Base-by-base conservation (phyloP, 768 basidiomycete species). In the Nidula microcarpa region DNA sequence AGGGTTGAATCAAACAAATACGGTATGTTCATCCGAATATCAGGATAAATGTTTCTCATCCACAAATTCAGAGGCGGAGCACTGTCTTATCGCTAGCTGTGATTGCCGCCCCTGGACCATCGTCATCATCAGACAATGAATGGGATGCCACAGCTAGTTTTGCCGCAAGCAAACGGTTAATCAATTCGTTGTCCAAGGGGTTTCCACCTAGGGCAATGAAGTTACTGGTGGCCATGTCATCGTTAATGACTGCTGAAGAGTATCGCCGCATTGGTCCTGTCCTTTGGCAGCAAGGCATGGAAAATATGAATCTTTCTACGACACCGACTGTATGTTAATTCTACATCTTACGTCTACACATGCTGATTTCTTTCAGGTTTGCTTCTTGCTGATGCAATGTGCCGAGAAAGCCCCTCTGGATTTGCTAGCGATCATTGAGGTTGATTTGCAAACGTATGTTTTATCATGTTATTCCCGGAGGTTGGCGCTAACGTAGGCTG, bases 311-410 rank as follows among this genome's bases (percentile, higher is more conserved):
- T 57, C 55, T 68, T 23, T 23, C 23, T 23, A 23, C 23, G 23
- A 23, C 23, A 23, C 23, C 23, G 23, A 23, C 23, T 23, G 23
- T 23, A 23, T 23, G 23, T 23, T 23, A 23, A 23, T 23, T 23
- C 23, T 23, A 23, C 23, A 23, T 23, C 23, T 23, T 23, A 23
- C 3, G 23, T 23, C 23, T 23, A 23, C 23, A 23, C 23, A 23
- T 23, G 23, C 23, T 23, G 23, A 23, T 23, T 23, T 41, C 11
- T 36, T 13, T 17, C 53, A 84, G 83, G 75, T 81, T 4, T 84
- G 80, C 58, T 89, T 85, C 62, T 67, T 91, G 18, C 54, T 83
- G 23, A 89, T 88, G 85, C 85, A 87, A 64, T 86, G 81, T 57
- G 86, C 84, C 0, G 89, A 89, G 64, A 86, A 80, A 67, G 69